Evolutionary conservation across 257 asterid genomes (phyloP).

Genomic region (Prunella vulgaris): DNA sequence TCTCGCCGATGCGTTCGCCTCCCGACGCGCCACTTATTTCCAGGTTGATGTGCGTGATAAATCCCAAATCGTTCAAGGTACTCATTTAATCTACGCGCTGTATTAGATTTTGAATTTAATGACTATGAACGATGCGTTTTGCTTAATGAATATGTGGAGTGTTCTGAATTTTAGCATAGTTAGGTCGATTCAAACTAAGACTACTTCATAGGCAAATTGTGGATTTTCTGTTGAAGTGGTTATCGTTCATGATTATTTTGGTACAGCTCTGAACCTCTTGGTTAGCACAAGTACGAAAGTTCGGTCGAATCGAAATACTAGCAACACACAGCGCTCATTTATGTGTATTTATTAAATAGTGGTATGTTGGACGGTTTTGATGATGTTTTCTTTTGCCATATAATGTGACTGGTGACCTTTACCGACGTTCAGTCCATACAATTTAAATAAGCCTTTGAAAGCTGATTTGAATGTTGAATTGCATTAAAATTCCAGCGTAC

Average conservation of each 20-base stretch:
- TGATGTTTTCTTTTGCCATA: not conserved
- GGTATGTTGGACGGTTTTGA: not conserved
- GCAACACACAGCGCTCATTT: not conserved
- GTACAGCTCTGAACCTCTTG: not conserved
- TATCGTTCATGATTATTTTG: not conserved
- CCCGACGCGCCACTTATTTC: conserved; percentile 62
- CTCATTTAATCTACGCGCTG: not conserved
- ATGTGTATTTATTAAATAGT: not conserved
- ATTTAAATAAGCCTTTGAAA: not conserved
- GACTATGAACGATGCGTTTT: not conserved
- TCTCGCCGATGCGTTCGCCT: conserved; percentile 54
- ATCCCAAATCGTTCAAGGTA: conserved; percentile 56
- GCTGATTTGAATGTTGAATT: not conserved
- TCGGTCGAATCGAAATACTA: not conserved
- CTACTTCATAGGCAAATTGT: not conserved
- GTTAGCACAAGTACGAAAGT: not conserved
- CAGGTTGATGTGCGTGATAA: conserved; percentile 62
- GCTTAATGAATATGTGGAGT: not conserved
- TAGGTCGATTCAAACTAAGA: not conserved
- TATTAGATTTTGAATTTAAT: conserved; percentile 12
- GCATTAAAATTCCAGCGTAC: not conserved
- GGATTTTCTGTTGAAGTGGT: conserved; percentile 1
- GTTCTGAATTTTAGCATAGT: not conserved
- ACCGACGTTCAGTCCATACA: not conserved
- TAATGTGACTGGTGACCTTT: not conserved